Evolutionary conservation across 129 eudicot genomes (phyloP).

Genomic region (Lactuca saligna): DNA sequence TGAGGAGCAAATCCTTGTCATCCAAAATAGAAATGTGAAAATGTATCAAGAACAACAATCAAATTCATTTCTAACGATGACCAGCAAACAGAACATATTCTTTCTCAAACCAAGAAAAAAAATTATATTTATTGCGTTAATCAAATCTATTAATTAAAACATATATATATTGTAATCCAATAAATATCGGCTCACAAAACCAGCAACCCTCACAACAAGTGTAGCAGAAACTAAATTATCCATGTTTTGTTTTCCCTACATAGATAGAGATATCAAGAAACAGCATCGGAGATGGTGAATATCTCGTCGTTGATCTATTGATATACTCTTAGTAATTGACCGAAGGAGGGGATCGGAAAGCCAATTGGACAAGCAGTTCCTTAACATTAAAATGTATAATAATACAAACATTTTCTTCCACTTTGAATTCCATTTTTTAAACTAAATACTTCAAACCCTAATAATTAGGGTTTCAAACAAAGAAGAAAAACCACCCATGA

Average conservation of each 20-base stretch:
- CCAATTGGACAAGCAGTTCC: not conserved
- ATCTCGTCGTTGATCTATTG: not conserved
- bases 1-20: not conserved
- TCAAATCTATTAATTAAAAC: too few species aligned
- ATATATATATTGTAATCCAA: not conserved
- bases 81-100: not conserved
- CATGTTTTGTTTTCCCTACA: not conserved
- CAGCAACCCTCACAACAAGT: not conserved
- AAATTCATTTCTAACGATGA: not conserved
- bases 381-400: slow-evolving; percentile 1
- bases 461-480: slow-evolving; percentile 21
- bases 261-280: not conserved
- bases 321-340: not conserved
- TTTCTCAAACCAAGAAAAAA: not conserved
- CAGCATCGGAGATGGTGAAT: not conserved
- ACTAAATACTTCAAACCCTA: slow-evolving; percentile 30
- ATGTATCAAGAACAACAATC: not conserved
- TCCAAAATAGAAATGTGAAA: not conserved
- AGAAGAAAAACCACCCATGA: slow-evolving; percentile 11
- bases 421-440: slow-evolving; percentile 4
- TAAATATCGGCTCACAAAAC: not conserved
- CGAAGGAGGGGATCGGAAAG: not conserved
- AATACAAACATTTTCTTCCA: slow-evolving; percentile 10
- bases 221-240: not conserved
- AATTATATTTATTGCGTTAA: not conserved